Evolutionary conservation across 108 stramenopile species (phyloP).

Genomic region (Discostella stelligeroides): DNA sequence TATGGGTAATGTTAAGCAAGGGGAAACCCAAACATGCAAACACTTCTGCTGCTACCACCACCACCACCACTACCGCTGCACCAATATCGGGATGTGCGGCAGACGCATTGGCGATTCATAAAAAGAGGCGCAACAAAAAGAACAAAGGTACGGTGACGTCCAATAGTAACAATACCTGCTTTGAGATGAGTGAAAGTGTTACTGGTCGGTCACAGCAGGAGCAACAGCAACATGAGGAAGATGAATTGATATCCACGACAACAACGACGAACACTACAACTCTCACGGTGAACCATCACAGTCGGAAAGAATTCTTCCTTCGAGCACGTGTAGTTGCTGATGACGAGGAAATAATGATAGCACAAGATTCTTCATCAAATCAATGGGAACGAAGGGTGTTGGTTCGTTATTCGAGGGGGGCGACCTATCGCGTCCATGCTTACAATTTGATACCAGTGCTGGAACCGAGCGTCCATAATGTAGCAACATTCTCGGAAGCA

Average conservation of each 20-base stretch:
- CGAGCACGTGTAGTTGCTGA: conserved; percentile 56
- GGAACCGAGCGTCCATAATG: conserved; percentile 34
- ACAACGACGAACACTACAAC: not conserved
- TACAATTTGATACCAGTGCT: conserved; percentile 63
- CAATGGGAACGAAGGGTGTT: conserved; percentile 45
- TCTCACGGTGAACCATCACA: conserved; percentile 6
- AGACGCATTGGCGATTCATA: conserved; percentile 23
- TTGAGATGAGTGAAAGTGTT: too few species aligned
- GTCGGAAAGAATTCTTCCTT: conserved; percentile 48
- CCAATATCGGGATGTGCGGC: not conserved
- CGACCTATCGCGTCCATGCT: conserved; percentile 69
- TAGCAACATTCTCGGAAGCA: too few species aligned
- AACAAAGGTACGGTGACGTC: too few species aligned
- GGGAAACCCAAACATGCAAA: conserved; percentile 35
- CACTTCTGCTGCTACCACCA: not conserved
- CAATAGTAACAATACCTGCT: too few species aligned
- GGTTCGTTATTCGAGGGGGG: conserved; percentile 75
- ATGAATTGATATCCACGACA: not conserved
- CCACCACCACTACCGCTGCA: not conserved
- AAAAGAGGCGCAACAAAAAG: conserved; percentile 44
- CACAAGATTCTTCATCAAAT: too few species aligned
- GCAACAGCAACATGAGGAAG: not conserved
- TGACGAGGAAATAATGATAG: conserved; percentile 21
- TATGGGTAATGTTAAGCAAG: conserved; percentile 65
- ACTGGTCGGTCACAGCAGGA: not conserved